phyloP scores from a whole-genome alignment of 768 basidiomycete species.

The Crepidotus variabilis region DNA sequence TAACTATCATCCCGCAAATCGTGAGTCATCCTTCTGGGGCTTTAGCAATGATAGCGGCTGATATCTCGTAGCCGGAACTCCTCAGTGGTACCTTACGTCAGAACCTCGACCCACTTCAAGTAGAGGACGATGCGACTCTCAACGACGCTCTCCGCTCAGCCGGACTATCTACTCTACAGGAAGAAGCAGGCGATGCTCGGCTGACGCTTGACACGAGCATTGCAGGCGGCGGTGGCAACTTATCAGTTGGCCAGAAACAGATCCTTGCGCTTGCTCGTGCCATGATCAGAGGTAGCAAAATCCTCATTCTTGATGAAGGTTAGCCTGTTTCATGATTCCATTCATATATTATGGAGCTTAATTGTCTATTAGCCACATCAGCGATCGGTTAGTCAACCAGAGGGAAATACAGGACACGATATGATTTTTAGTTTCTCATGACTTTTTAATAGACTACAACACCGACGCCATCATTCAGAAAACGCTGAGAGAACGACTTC shows the following conservation, averaged over 20 bases:
- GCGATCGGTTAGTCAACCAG: constrained; percentile 42
- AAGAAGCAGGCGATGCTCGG: constrained; percentile 43
- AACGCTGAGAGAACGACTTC: constrained; percentile 63
- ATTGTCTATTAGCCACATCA: constrained; percentile 30
- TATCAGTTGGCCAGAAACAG: constrained; percentile 76
- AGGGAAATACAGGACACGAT: not conserved
- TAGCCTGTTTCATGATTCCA: no score
- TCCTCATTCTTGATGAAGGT: constrained; percentile 58
- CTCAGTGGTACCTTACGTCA: constrained; percentile 27
- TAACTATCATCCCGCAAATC: constrained; percentile 57
- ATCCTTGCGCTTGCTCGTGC: constrained; percentile 66
- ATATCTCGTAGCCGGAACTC: constrained; percentile 7
- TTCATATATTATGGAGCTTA: no score
- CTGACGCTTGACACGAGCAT: constrained; percentile 44
- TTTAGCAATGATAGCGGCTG: not conserved
- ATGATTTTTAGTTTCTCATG: not conserved
- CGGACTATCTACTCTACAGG: constrained; percentile 36
- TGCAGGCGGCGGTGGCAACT: constrained; percentile 59
- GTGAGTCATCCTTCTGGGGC: not conserved
- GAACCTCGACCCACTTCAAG: constrained; percentile 40
- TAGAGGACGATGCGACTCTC: constrained; percentile 46
- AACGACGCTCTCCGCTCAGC: constrained; percentile 37
- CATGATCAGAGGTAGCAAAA: constrained; percentile 51
- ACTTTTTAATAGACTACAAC: constrained; percentile 39
- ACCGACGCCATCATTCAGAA: constrained; percentile 70